Evolutionary conservation across 2,329 filamentous ascomycete genomes (phyloP).

Genomic region (Beauveria australis): DNA sequence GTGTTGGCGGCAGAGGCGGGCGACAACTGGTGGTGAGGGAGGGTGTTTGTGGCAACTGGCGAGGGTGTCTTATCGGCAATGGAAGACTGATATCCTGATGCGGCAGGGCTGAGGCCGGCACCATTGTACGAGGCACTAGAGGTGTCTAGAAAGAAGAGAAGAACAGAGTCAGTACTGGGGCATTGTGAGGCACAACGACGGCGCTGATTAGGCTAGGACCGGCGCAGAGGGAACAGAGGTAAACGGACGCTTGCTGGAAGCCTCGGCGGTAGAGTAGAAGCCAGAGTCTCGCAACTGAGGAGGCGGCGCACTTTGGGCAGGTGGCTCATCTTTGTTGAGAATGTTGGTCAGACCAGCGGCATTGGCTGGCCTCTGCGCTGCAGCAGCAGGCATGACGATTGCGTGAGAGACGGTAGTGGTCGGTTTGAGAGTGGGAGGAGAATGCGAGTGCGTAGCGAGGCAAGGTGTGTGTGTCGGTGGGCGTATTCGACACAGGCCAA

Average conservation of each 20-base stretch:
- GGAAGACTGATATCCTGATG: constrained; percentile 41
- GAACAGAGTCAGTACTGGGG: background rate
- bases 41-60: constrained; percentile 43
- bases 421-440: background rate
- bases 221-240: constrained; percentile 3
- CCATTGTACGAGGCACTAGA: constrained; percentile 31
- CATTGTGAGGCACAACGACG: background rate
- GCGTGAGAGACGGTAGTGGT: background rate
- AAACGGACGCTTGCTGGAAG: constrained; percentile 34
- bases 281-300: constrained; percentile 33
- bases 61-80: constrained; percentile 55
- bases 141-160: constrained; percentile 22
- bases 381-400: constrained; percentile 18
- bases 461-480: background rate
- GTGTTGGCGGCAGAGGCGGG: constrained; percentile 50
- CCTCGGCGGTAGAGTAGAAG: constrained; percentile 35
- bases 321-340: constrained; percentile 28
- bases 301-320: constrained; percentile 19
- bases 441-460: background rate
- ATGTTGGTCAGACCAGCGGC: constrained; percentile 31
- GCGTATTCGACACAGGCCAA: background rate
- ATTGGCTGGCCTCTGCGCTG: constrained; percentile 24
- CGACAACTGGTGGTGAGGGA: constrained; percentile 43
- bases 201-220: background rate
- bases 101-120: constrained; percentile 32